Percentiles rank a stretch among this genome's conserved stretches.
Conservation (phyloP, 2,329 filamentous ascomycete genomes). For the Shiraia sp. region DNA sequence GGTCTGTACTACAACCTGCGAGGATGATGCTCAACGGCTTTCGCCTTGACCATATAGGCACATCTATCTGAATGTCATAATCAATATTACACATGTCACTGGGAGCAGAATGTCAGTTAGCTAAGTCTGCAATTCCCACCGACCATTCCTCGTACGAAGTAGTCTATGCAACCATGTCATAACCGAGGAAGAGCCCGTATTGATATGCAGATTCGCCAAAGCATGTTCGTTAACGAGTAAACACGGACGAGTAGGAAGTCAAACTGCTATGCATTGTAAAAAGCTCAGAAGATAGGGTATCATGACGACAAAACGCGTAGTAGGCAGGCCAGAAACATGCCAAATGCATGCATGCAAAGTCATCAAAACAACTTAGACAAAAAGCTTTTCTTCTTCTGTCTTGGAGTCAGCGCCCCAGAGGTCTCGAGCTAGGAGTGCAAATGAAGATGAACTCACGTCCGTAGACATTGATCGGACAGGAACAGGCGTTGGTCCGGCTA, state of each 20-base stretch:
- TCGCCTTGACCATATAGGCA: no score
- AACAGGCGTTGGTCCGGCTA: slow-evolving; percentile 14
- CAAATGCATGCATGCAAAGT: background rate
- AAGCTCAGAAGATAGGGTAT: slow-evolving; percentile 4
- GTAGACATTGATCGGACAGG: slow-evolving; percentile 13
- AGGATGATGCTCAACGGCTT: no score
- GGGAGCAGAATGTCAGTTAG: slow-evolving; percentile 1
- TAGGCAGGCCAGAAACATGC: background rate
- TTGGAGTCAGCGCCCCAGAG: slow-evolving; percentile 10
- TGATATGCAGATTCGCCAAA: no score
- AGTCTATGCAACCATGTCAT: no score
- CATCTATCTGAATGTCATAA: no score
- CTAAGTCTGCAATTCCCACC: no score
- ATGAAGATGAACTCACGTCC: slow-evolving; percentile 16
- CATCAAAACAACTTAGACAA: slow-evolving; percentile 26
- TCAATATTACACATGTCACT: slow-evolving; percentile 2
- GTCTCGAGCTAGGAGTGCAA: slow-evolving; percentile 2
- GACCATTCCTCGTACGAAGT: no score
- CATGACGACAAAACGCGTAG: slow-evolving; percentile 1
- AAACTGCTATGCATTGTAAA: no score
- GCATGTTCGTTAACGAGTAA: no score
- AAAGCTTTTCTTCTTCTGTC: slow-evolving; percentile 29
- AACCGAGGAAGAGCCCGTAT: no score
- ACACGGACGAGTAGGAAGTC: no score
- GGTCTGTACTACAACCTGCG: no score